Evolutionary conservation across 129 eudicot genomes (phyloP).

Genomic region (Lonicera japonica): DNA sequence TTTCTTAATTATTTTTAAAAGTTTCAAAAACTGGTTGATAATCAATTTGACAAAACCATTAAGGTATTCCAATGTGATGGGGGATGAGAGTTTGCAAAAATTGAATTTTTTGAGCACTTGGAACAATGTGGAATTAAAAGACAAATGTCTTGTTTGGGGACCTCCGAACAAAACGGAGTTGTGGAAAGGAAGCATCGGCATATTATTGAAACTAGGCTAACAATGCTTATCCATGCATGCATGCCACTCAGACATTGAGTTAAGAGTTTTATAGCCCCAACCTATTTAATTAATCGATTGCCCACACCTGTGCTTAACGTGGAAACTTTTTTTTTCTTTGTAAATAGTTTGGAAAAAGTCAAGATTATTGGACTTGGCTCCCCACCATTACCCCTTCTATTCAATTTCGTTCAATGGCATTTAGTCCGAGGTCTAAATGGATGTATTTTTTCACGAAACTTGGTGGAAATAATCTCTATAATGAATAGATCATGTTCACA

Average conservation of each 20-base stretch:
- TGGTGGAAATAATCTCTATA: too few species aligned
- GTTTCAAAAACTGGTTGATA: not conserved
- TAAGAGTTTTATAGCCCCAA: too few species aligned
- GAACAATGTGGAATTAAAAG: not conserved
- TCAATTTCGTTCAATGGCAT: too few species aligned
- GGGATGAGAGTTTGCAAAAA: not conserved
- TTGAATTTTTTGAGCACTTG: not conserved
- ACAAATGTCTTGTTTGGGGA: not conserved
- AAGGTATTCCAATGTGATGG: slow-evolving; percentile 1
- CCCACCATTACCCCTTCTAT: too few species aligned
- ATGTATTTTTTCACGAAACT: too few species aligned
- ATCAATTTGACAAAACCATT: not conserved
- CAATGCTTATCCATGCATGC: too few species aligned
- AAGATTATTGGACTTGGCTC: too few species aligned
- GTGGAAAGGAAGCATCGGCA: too few species aligned
- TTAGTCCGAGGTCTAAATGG: too few species aligned
- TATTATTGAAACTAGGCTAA: not conserved
- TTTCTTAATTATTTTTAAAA: not conserved
- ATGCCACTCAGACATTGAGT: too few species aligned
- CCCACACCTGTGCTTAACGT: not conserved
- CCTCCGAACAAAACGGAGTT: not conserved
- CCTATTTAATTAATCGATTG: too few species aligned
- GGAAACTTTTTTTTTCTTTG: not conserved
- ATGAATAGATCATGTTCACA: too few species aligned
- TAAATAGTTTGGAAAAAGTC: not conserved